Percentiles rank a stretch among this genome's conserved stretches.
These are phyloP conservation scores for Fusarium aywerte DNA, from an alignment of 2,329 filamentous ascomycete species.

Conservation along the genomic window DNA sequence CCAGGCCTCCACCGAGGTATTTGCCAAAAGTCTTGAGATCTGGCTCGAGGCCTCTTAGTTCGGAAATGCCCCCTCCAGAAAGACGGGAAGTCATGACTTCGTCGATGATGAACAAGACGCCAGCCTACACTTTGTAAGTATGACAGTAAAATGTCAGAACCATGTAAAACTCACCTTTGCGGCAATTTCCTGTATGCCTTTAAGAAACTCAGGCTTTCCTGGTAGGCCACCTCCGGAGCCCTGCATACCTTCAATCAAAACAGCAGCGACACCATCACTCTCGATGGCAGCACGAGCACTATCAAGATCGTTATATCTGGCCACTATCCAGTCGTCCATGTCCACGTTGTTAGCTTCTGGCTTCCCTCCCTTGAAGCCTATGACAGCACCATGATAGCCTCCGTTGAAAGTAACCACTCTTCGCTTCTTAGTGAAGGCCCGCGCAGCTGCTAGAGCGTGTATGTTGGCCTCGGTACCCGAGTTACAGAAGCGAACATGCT, in stretches of 20 bases:
- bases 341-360: conserved; percentile 61
- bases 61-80: conserved; percentile 59
- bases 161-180: conserved; percentile 44
- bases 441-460: conserved; percentile 66
- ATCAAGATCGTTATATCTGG: conserved; percentile 68
- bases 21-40: conserved; percentile 75
- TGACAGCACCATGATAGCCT: conserved; percentile 52
- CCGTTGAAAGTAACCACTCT: conserved; percentile 65
- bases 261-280: conserved; percentile 64
- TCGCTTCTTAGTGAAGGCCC: conserved; percentile 56
- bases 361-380: conserved; percentile 50
- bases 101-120: conserved; percentile 73
- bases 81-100: conserved; percentile 77
- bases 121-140: conserved; percentile 47
- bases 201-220: conserved; percentile 62
- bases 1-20: conserved; percentile 72
- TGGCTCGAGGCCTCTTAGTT: conserved; percentile 58
- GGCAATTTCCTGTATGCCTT: conserved; percentile 60
- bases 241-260: conserved; percentile 75
- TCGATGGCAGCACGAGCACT: conserved; percentile 58
- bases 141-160: background rate
- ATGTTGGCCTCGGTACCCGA: conserved; percentile 74
- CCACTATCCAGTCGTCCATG: conserved; percentile 66
- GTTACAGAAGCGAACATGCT: conserved; percentile 70
- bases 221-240: conserved; percentile 69